These are phyloP conservation scores for Nitzschia putrida DNA, from an alignment of 108 stramenopile genomes.

Conservation along the genomic window DNA sequence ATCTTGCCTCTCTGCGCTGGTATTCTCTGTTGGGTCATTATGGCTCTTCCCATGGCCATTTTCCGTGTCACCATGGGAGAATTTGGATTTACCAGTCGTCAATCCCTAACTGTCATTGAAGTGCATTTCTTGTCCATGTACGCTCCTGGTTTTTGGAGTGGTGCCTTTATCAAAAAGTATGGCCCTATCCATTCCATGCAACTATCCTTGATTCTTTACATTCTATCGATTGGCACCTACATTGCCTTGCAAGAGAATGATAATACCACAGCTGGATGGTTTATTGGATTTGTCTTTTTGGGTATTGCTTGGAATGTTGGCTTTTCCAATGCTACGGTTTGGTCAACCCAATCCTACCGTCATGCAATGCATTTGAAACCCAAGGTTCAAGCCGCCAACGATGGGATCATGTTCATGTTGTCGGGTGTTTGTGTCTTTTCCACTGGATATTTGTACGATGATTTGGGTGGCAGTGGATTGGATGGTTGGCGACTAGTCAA, in stretches of 20 bases:
- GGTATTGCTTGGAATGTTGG: conserved; percentile 49
- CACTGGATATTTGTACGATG: conserved; percentile 38
- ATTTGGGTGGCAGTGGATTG: conserved; percentile 32
- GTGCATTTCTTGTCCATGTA: conserved; percentile 49
- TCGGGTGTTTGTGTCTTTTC: conserved; percentile 28
- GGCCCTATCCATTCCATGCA: conserved; percentile 12
- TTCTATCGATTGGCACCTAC: not conserved
- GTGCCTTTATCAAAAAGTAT: conserved; percentile 21
- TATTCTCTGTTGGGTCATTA: conserved; percentile 31
- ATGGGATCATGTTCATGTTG: conserved; percentile 35
- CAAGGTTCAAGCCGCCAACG: conserved; percentile 45
- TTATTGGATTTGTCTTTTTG: conserved; percentile 30
- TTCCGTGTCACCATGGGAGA: conserved; percentile 44
- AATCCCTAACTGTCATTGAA: conserved; percentile 40
- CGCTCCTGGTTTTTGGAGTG: conserved; percentile 38
- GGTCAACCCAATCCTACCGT: conserved; percentile 19
- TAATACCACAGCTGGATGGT: conserved; percentile 7
- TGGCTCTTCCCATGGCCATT: conserved; percentile 47
- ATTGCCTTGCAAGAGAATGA: not conserved
- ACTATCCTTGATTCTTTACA: conserved; percentile 5
- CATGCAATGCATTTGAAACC: conserved; percentile 12
- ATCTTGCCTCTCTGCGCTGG: conserved; percentile 30
- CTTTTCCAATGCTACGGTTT: conserved; percentile 31
- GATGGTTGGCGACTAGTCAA: conserved; percentile 38
- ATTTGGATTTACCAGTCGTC: conserved; percentile 30